phyloP scores from a whole-genome alignment of 2,329 filamentous ascomycete species.

The Pseudocercospora cruenta region DNA sequence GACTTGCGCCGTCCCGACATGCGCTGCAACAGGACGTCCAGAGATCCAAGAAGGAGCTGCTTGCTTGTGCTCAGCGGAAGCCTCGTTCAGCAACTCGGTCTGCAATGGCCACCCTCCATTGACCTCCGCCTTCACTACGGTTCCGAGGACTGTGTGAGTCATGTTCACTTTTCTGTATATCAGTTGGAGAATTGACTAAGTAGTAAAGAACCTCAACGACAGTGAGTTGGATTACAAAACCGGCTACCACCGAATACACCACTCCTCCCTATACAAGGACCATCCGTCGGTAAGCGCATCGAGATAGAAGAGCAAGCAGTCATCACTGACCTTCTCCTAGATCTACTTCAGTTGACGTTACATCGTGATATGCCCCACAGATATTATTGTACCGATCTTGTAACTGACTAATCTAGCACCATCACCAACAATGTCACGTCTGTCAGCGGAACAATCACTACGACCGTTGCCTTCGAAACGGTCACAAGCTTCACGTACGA shows the following conservation, averaged over 20 bases:
- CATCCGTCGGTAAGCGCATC: neutral
- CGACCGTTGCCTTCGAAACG: neutral
- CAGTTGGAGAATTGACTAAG: neutral
- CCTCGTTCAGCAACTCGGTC: neutral
- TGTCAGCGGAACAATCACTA: neutral
- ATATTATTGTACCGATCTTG: too few species aligned
- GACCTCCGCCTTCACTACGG: neutral
- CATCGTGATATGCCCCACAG: conserved; percentile 1
- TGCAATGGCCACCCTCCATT: neutral
- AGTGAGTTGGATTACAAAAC: neutral
- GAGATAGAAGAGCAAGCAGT: neutral
- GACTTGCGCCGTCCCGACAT: neutral
- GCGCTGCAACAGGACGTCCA: neutral
- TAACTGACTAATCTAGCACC: neutral
- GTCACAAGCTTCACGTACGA: neutral
- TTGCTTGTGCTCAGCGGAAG: neutral
- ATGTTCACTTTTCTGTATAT: neutral
- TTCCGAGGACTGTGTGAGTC: neutral
- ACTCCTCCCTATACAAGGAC: neutral
- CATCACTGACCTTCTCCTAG: neutral
- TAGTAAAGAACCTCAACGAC: neutral
- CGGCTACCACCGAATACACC: neutral
- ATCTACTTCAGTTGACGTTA: neutral
- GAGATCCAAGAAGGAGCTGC: neutral
- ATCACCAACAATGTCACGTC: neutral